Conservation (phyloP, 1,284 basidiomycete genomes). For the Ceratobasidium sp. region DNA sequence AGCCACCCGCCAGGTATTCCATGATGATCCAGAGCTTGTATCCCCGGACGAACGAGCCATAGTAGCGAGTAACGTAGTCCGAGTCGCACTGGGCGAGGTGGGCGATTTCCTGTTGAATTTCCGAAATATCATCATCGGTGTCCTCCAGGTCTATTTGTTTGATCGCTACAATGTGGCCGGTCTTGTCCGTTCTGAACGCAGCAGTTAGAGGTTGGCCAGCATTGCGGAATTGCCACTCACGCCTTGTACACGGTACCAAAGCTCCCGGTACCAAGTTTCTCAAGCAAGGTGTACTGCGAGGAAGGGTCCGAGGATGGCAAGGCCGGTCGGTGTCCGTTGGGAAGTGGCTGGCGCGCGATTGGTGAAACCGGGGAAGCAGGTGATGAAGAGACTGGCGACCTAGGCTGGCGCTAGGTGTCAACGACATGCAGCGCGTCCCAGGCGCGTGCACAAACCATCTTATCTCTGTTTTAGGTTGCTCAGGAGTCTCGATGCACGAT, state of each 20-base stretch:
- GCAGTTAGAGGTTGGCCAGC: not conserved
- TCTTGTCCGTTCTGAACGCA: slow-evolving; percentile 73
- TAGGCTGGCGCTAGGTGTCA: slow-evolving; percentile 16
- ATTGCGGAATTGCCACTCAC: slow-evolving; percentile 49
- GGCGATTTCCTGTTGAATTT: slow-evolving; percentile 97
- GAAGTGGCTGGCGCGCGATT: slow-evolving; percentile 23
- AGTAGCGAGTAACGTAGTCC: slow-evolving; percentile 94
- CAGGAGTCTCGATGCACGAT: slow-evolving; percentile 3
- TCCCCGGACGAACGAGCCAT: slow-evolving; percentile 93
- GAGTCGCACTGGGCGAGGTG: slow-evolving; percentile 95
- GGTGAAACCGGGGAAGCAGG: slow-evolving; percentile 24
- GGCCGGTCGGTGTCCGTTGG: not conserved
- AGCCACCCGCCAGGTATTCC: slow-evolving; percentile 99
- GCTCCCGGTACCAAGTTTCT: slow-evolving; percentile 96
- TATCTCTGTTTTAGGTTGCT: slow-evolving; percentile 6
- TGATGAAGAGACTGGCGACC: slow-evolving; percentile 23
- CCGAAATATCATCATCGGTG: slow-evolving; percentile 92
- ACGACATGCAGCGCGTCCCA: not conserved
- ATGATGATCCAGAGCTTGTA: slow-evolving; percentile 99
- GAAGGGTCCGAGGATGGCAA: slow-evolving; percentile 64
- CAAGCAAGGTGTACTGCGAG: slow-evolving; percentile 88
- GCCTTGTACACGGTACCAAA: slow-evolving; percentile 98
- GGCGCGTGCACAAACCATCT: slow-evolving; percentile 18
- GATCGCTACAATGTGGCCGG: slow-evolving; percentile 93
- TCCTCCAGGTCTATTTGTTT: slow-evolving; percentile 95